phyloP scores from a whole-genome alignment of 1,284 basidiomycete genomes.

The Pisolithus thermaeus region DNA sequence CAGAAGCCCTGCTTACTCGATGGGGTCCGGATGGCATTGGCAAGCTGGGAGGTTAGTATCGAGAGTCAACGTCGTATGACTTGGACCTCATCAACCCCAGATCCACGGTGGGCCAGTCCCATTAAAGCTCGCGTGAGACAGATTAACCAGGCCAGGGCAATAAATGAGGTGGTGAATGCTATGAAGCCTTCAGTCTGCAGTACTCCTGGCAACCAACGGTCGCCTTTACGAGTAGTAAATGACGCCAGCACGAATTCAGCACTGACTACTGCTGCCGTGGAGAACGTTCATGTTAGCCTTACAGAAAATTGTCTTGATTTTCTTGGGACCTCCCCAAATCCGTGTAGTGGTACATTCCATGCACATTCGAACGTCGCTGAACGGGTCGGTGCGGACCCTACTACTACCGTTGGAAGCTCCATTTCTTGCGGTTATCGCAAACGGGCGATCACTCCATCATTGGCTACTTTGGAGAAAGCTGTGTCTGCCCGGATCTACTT shows the following conservation, averaged over 20 bases:
- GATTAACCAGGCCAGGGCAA: conserved; percentile 71
- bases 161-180: conserved; percentile 76
- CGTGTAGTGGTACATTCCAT: conserved; percentile 53
- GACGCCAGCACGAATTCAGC: conserved; percentile 59
- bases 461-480: conserved; percentile 89
- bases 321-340: conserved; percentile 55
- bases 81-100: conserved; percentile 37
- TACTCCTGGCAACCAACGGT: conserved; percentile 30
- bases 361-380: conserved; percentile 60
- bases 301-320: conserved; percentile 49
- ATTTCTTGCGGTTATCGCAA: conserved; percentile 26
- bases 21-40: conserved; percentile 92
- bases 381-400: conserved; percentile 45
- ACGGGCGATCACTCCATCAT: conserved; percentile 70
- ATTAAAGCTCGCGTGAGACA: conserved; percentile 81
- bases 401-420: conserved; percentile 11
- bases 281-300: conserved; percentile 50
- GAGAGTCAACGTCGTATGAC: conserved; percentile 17
- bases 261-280: conserved; percentile 63
- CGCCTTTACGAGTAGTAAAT: conserved; percentile 77
- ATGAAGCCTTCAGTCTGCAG: conserved; percentile 52
- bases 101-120: conserved; percentile 85
- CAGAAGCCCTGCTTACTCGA: conserved; percentile 80
- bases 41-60: conserved; percentile 76
- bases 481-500: conserved; percentile 92